Base-by-base conservation (phyloP, 2,329 filamentous ascomycete species). In the Nemania serpens region DNA sequence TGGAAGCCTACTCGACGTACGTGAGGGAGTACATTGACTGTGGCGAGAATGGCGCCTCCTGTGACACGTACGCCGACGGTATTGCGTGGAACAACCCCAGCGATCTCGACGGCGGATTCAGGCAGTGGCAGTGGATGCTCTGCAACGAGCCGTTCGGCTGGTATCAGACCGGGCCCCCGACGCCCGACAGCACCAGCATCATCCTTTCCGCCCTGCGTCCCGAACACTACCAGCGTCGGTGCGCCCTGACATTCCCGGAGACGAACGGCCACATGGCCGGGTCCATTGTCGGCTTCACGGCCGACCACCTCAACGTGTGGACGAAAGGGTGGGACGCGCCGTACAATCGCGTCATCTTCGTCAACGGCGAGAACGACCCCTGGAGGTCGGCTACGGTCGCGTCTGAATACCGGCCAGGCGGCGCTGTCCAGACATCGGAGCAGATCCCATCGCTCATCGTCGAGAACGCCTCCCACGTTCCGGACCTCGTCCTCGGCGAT, bases 41-140 rank as follows among this genome's bases (percentile, higher is more conserved):
- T 18, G 75, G 73, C 37, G 72, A 71, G 61, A 74, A 71, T 58
- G 74, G 74, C 34, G 73, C 68, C 18, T 77, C 75, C 63, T 79
- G 76, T 64, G 68, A 80, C 68, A 78, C 76, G 1, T 76, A 79
- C 66, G 72, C 77, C 58, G 20, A 33, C 10, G 7, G 55, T 70
- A n/a, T 71, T 67, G 12, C 75, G 61, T 62, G 77, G 78, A 77
- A 81, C 67, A 70, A 55, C 1, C 69, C 70, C 5, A 66, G 78
- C 6, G 62, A 59, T 12, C 42, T 41, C n/a, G 18, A 10, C 55
- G 62, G 62, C 7, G 62, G 71, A 33, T 72, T 77, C 62, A 68
- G 78, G 3, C 77, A 79, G 65, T 81, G 79, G 79, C 61, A 71
- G 2, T 81, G 78, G 79, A 74, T 82, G 66, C 72, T 76, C 3